phyloP scores from a whole-genome alignment of 257 asterid genomes.

The Primulina tabacum region DNA sequence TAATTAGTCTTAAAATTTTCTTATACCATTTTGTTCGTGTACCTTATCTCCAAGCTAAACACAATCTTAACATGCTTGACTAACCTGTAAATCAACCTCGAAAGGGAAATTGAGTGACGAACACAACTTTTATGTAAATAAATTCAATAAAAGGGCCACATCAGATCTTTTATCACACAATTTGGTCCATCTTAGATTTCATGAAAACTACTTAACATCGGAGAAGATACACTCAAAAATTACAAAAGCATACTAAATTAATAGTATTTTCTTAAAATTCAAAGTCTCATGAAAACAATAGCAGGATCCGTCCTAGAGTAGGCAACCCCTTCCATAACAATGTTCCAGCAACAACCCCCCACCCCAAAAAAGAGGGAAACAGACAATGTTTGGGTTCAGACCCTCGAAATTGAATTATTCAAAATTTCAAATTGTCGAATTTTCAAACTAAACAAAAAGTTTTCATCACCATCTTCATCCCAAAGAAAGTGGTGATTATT shows the following conservation, averaged over 20 bases:
- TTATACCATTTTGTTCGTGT: too few species aligned
- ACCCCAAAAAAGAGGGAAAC: background rate
- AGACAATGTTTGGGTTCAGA: constrained; percentile 8
- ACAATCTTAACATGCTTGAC: too few species aligned
- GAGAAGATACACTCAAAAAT: too few species aligned
- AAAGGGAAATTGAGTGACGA: too few species aligned
- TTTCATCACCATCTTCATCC: constrained; percentile 15
- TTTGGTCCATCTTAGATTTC: too few species aligned
- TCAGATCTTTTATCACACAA: too few species aligned
- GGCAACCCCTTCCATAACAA: background rate
- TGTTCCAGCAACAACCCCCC: too few species aligned
- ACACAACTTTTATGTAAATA: too few species aligned
- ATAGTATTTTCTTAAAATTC: background rate
- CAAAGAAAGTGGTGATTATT: background rate
- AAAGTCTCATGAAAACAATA: background rate
- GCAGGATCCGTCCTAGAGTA: background rate
- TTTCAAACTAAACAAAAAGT: background rate
- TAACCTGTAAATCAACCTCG: too few species aligned
- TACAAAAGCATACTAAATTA: background rate
- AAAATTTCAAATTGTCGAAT: background rate
- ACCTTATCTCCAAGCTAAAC: too few species aligned
- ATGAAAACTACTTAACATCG: background rate
- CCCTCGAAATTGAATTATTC: constrained; percentile 16
- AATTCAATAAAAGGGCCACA: too few species aligned
- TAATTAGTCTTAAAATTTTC: too few species aligned